Evolutionary conservation across 106 monocot genomes (phyloP).

Genomic region (Dendrobium officinale): DNA sequence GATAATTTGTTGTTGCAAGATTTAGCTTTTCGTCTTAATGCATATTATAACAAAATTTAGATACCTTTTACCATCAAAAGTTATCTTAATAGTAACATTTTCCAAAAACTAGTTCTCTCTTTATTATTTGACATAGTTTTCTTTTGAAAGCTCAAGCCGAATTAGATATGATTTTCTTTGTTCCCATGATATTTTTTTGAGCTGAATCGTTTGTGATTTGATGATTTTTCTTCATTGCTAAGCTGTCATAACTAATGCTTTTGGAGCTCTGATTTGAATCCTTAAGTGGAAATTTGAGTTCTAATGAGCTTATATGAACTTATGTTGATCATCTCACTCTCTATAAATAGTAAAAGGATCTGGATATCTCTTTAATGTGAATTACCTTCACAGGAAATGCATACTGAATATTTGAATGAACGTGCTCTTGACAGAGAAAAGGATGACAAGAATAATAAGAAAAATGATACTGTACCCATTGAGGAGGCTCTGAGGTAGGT

Average conservation of each 20-base stretch:
- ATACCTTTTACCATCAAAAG: neutral
- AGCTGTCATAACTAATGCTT: neutral
- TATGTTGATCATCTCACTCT: neutral
- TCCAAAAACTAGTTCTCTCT: neutral
- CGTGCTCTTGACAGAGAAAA: neutral
- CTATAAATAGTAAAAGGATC: neutral
- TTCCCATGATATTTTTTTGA: neutral
- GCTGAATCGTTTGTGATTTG: neutral
- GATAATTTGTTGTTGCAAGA: neutral
- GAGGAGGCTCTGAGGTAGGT: conserved; percentile 16
- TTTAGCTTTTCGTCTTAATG: too few species aligned
- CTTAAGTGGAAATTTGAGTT: neutral
- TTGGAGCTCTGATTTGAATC: neutral
- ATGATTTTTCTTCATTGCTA: neutral
- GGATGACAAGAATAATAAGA: conserved; percentile 6
- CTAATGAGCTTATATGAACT: neutral
- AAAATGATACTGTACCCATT: neutral
- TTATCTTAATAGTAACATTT: too few species aligned
- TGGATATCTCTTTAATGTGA: neutral
- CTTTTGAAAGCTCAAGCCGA: neutral
- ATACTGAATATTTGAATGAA: neutral
- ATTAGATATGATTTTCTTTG: neutral
- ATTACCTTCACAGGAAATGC: conserved; percentile 4
- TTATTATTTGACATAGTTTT: neutral
- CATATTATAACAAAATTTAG: too few species aligned